These are phyloP conservation scores for Neckera pumila DNA, from an alignment of 225 moss, liverwort and hornwort genomes.

Conservation along the genomic window DNA sequence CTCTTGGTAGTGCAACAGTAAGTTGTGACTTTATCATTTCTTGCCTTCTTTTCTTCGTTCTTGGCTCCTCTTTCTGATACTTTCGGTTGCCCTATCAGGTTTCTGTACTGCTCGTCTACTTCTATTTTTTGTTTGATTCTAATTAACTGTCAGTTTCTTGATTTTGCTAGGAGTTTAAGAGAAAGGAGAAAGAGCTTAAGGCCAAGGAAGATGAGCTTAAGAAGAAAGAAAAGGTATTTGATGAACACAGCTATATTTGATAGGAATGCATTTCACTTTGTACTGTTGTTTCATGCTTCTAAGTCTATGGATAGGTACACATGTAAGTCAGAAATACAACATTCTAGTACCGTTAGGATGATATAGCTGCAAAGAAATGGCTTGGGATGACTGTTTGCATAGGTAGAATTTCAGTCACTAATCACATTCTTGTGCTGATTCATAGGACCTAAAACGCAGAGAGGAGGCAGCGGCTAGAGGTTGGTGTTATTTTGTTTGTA, in stretches of 20 bases:
- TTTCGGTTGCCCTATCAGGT: neutral
- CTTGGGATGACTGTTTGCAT: neutral
- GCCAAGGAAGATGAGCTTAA: slow-evolving; percentile 76
- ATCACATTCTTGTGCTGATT: neutral
- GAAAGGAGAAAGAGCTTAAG: slow-evolving; percentile 79
- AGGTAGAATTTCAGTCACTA: neutral
- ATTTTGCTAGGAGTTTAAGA: slow-evolving; percentile 59
- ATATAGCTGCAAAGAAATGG: neutral
- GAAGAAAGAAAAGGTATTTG: slow-evolving; percentile 67
- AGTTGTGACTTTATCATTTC: neutral
- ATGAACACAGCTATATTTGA: neutral
- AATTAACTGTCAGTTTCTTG: neutral
- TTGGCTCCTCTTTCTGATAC: neutral
- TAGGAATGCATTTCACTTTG: neutral
- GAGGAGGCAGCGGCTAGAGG: slow-evolving; percentile 94
- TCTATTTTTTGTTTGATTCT: neutral
- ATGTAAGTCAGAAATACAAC: neutral
- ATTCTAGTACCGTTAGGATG: neutral
- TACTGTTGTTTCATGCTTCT: neutral
- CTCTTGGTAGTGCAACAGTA: slow-evolving; percentile 80
- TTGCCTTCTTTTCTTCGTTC: neutral
- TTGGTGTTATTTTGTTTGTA: neutral
- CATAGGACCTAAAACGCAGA: slow-evolving; percentile 79
- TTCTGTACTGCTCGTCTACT: neutral
- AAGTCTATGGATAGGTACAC: neutral